phyloP scores from a whole-genome alignment of 2,329 filamentous ascomycete species.

The Phaeophleospora eucalypticola region DNA sequence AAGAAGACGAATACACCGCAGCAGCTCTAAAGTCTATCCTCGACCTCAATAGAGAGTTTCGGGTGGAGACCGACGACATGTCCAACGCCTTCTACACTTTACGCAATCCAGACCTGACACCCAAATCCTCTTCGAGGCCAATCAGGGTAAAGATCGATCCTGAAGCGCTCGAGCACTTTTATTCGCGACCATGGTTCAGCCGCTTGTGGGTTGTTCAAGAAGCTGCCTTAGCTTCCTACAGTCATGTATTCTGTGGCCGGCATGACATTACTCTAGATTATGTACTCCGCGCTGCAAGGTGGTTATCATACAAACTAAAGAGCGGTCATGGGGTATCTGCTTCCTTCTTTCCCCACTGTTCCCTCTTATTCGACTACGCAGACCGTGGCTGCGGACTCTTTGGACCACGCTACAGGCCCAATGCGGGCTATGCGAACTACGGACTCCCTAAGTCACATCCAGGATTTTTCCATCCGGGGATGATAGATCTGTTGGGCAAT shows the following conservation, averaged over 20 bases:
- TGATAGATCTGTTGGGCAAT: not conserved
- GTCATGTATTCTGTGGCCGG: not conserved
- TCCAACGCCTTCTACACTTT: not conserved
- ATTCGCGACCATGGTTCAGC: not conserved
- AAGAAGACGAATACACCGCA: not conserved
- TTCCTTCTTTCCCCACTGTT: not conserved
- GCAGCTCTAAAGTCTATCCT: not conserved
- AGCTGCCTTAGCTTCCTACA: not conserved
- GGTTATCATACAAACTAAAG: not conserved
- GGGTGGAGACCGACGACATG: not conserved
- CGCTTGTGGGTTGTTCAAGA: conserved; percentile 2
- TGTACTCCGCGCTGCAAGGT: not conserved
- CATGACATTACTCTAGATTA: not conserved
- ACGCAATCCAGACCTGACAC: not conserved
- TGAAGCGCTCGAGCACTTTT: not conserved
- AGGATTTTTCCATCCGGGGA: too few species aligned
- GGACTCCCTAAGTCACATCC: too few species aligned
- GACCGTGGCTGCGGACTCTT: too few species aligned
- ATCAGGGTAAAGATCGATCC: not conserved
- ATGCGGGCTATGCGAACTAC: not conserved
- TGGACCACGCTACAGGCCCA: not conserved
- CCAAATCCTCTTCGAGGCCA: not conserved
- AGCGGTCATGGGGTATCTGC: not conserved
- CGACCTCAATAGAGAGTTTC: not conserved
- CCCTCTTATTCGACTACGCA: too few species aligned